Base-by-base conservation (phyloP, 2,329 filamentous ascomycete genomes). In the Parastagonospora avenae region DNA sequence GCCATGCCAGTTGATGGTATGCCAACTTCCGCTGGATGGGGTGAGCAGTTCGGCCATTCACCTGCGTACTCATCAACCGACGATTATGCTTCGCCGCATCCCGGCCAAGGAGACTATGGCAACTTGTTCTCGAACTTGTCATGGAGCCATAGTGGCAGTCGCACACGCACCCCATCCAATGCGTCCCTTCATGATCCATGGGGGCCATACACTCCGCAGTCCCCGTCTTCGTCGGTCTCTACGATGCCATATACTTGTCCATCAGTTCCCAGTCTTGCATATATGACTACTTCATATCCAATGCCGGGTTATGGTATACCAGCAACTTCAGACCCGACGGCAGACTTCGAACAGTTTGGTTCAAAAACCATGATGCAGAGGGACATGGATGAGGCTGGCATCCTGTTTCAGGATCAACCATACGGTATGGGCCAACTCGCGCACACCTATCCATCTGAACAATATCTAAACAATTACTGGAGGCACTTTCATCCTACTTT, bases 381-480 rank as follows among this genome's bases (percentile, higher is more conserved):
- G 51, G 73, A 75, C 50, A 63, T 70, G 45, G 68, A 73, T 52
- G 72, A 74, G 53, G 63, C 64, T 29, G 48, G 48, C 35, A 55
- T 70, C 31, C 62, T 74, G 55, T 75, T 73, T 51, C 63, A 68
- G 48, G 63, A 68, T 35, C 63, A 73, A 55, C 59, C 62, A 55
- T 72, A 72, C 62, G 71, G 70, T 72, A 73, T 71, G 71, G 66
- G 63, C 63, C 65, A 67, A 61, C 48, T 66, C 44, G 53, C 62
- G 50, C 54, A 68, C 59, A 63, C 59, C 51, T 65, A 67, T 53
- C 63, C 66, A 41, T 73, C 63, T 67, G 63, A 74, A 48, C 67
- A 74, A 54, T 76, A 75, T 68, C 68, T 79, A 55, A 67, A 74
- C 51, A 71, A 73, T 60, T 80, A 74, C 67, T 79, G 77, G 77